These are phyloP conservation scores for Cercophora samala DNA, from an alignment of 495 filamentous ascomycete species.

Conservation along the genomic window DNA sequence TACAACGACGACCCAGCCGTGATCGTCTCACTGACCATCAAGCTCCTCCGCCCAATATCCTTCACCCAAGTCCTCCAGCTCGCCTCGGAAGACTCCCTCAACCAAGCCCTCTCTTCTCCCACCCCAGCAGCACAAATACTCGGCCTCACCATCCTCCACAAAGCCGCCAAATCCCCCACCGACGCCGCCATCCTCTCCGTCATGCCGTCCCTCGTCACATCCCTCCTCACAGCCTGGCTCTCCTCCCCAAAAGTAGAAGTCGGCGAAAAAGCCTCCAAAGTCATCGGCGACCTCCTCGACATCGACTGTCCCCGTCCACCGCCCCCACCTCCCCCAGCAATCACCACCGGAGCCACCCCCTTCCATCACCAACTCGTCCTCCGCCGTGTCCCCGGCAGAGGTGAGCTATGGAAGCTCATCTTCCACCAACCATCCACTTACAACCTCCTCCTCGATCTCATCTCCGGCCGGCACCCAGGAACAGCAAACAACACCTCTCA, in stretches of 20 bases:
- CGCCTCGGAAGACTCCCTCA: conserved; percentile 51
- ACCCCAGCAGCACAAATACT: conserved; percentile 66
- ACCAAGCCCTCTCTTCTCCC: conserved; percentile 56
- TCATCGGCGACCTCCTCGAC: conserved; percentile 68
- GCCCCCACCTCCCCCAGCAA: conserved; percentile 34
- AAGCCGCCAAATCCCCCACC: conserved; percentile 57
- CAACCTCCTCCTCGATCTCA: conserved; percentile 58
- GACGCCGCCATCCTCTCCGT: conserved; percentile 68
- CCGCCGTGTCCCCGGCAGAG: conserved; percentile 53
- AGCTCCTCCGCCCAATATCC: conserved; percentile 50
- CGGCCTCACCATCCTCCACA: conserved; percentile 66
- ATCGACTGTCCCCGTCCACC: conserved; percentile 58
- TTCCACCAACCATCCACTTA: conserved; percentile 68
- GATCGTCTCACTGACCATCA: conserved; percentile 49
- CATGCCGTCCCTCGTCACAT: conserved; percentile 57
- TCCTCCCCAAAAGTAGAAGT: conserved; percentile 66
- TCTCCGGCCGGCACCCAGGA: conserved; percentile 48
- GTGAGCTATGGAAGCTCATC: conserved; percentile 67
- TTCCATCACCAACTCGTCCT: conserved; percentile 31
- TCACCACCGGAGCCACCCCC: conserved; percentile 13
- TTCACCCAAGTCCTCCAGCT: conserved; percentile 53
- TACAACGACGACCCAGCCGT: conserved; percentile 50
- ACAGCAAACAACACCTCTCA: conserved; percentile 49
- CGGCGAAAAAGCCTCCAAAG: conserved; percentile 62
- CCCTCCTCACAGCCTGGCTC: conserved; percentile 69